Evolutionary conservation across 768 basidiomycete genomes (phyloP).

Genomic region (Clavulina sp.): DNA sequence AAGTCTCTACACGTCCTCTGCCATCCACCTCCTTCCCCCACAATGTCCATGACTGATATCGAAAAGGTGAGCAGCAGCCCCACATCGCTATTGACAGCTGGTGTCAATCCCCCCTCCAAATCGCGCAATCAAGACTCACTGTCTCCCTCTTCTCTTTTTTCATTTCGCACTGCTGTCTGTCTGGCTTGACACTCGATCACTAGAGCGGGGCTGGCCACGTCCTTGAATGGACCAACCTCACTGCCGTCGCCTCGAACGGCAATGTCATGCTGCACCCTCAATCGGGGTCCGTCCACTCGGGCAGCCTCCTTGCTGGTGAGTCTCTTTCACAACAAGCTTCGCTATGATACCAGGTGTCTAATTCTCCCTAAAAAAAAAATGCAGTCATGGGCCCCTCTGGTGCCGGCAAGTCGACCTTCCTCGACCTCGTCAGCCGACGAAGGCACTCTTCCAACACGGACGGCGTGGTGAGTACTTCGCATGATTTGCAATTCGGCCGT

Average conservation of each 20-base stretch:
- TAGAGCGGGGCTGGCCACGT: too few species aligned
- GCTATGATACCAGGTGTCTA: background rate
- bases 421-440: constrained; percentile 14
- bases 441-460: constrained; percentile 13
- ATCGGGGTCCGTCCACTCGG: constrained; percentile 9
- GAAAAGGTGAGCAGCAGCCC: too few species aligned
- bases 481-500: constrained; percentile 2
- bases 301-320: constrained; percentile 17
- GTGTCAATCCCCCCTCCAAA: too few species aligned
- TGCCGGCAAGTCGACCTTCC: constrained; percentile 21
- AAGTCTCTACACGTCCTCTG: too few species aligned
- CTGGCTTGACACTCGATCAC: too few species aligned
- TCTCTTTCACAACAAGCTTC: background rate
- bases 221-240: constrained; percentile 2
- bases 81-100: too few species aligned
- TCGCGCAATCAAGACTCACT: too few species aligned
- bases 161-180: too few species aligned
- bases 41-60: too few species aligned
- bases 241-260: background rate
- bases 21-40: too few species aligned
- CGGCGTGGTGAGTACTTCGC: constrained; percentile 5
- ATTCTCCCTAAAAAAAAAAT: background rate
- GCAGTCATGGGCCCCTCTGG: constrained; percentile 12
- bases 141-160: too few species aligned
- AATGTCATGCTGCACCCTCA: constrained; percentile 12